Base-by-base conservation (phyloP, 257 asterid genomes). In the Mentha longifolia region DNA sequence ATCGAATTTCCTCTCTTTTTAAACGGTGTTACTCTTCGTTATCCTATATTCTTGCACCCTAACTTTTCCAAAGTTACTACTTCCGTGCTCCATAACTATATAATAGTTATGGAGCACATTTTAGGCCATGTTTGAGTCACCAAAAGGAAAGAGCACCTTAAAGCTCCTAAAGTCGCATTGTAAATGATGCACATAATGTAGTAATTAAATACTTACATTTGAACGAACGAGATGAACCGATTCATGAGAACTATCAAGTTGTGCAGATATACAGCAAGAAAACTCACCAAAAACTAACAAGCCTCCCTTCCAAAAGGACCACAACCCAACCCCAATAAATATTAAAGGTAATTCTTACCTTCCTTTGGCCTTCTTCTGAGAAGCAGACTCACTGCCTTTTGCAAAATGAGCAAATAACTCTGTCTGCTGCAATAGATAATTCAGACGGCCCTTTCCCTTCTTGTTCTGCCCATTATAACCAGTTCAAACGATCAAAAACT, bases 381-480 rank as follows among this genome's bases (percentile, higher is more conserved):
- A 67, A 42, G 86, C 71, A 70, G 97, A 67, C 60, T 83, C 92
- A 42, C 85, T 94, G 20, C 95, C 88, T 80, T 95, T 95, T 31
- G 99, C 99, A 83, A 95, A 95, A 83, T 95, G 99, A 59, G 98
- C 89, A 92, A 95, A 95, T 61, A 95, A 74, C 80, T 95, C 99
- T 2, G 99, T 95, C 79, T 95, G 99, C 92, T 89, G 91, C 81
- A 95, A 85, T 65, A 95, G 96, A 85, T 85, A 95, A 58, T 87
- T 88, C 71, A 95, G 77, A 20, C 98, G 92, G 25, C 99, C 99
- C 80, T 92, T 88, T 70, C 99, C 99, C 82, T 73, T 90, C 78
- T 85, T 95, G 83, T 87, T 92, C 98, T 95, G 95, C 68, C 74
- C 74, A 80, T 65, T 39, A 73, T 35, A 79, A 68, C 63, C 68